Percentiles rank a stretch among this genome's conserved stretches.
Evolutionary conservation across 352 stramenopile genomes (phyloP).

Genomic region (Phytophthora capsici): DNA sequence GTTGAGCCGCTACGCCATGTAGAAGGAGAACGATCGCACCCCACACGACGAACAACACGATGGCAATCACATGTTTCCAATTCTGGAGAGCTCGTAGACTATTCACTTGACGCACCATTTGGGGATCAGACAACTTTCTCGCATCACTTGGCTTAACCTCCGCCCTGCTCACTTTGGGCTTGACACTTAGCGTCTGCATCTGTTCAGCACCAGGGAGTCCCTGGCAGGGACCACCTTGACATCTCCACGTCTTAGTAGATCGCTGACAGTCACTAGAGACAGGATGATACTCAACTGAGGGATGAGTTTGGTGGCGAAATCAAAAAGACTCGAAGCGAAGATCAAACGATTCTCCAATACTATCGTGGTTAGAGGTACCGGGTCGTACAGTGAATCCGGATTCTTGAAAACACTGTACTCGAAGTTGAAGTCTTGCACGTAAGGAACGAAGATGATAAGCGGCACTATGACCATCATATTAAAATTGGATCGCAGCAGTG

Average conservation of each 20-base stretch:
- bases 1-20: constrained; percentile 4
- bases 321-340: constrained; percentile 6
- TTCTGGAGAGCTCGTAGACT: constrained; percentile 3
- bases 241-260: constrained; percentile 7
- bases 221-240: constrained; percentile 6
- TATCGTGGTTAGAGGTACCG: constrained; percentile 11
- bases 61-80: constrained; percentile 5
- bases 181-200: constrained; percentile 2
- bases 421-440: constrained; percentile 18
- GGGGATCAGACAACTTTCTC: background rate
- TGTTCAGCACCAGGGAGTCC: background rate
- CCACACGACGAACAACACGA: constrained; percentile 20
- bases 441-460: constrained; percentile 21
- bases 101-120: background rate
- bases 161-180: background rate
- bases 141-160: background rate
- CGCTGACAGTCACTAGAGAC: constrained; percentile 7
- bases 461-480: constrained; percentile 25
- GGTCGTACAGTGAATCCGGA: constrained; percentile 11
- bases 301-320: constrained; percentile 21
- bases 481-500: constrained; percentile 25
- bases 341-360: constrained; percentile 20
- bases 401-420: constrained; percentile 1
- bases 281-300: constrained; percentile 23
- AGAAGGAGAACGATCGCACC: constrained; percentile 15